These are phyloP conservation scores for Penicillium flavigenum DNA, from an alignment of 495 filamentous ascomycete species.

Conservation along the genomic window DNA sequence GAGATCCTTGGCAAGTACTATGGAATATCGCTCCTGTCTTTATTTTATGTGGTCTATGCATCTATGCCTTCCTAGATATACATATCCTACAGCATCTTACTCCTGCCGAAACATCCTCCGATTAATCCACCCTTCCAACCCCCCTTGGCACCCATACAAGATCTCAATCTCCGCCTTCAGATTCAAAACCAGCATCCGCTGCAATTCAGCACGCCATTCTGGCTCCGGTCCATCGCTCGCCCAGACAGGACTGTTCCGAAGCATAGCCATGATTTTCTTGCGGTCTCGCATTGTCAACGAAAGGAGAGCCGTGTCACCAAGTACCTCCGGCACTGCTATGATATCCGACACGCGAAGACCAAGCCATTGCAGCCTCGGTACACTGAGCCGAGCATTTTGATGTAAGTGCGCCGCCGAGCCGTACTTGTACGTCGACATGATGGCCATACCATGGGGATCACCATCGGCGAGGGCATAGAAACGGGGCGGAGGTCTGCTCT, in stretches of 20 bases:
- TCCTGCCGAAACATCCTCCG: constrained; percentile 34
- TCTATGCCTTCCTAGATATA: not conserved
- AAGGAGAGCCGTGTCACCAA: constrained; percentile 44
- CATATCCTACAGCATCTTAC: not conserved
- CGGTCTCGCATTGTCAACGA: constrained; percentile 63
- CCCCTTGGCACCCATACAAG: constrained; percentile 59
- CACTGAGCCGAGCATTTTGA: constrained; percentile 59
- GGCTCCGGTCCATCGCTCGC: constrained; percentile 47
- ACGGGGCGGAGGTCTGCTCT: constrained; percentile 30
- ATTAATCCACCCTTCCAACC: constrained; percentile 67
- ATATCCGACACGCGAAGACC: constrained; percentile 68
- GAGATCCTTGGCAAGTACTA: not conserved
- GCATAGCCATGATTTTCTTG: constrained; percentile 63
- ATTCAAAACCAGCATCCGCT: constrained; percentile 82
- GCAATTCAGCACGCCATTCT: constrained; percentile 66
- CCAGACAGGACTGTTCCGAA: constrained; percentile 54
- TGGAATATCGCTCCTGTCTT: not conserved
- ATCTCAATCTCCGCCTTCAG: constrained; percentile 89
- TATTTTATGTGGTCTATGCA: constrained; percentile 1
- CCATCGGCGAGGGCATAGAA: constrained; percentile 77
- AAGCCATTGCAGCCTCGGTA: constrained; percentile 67
- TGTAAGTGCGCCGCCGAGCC: constrained; percentile 74
- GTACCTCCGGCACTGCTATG: constrained; percentile 23
- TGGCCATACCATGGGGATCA: constrained; percentile 83
- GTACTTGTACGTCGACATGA: constrained; percentile 82